Base-by-base conservation (phyloP, 306 rosid species). In the Prosopis cineraria region DNA sequence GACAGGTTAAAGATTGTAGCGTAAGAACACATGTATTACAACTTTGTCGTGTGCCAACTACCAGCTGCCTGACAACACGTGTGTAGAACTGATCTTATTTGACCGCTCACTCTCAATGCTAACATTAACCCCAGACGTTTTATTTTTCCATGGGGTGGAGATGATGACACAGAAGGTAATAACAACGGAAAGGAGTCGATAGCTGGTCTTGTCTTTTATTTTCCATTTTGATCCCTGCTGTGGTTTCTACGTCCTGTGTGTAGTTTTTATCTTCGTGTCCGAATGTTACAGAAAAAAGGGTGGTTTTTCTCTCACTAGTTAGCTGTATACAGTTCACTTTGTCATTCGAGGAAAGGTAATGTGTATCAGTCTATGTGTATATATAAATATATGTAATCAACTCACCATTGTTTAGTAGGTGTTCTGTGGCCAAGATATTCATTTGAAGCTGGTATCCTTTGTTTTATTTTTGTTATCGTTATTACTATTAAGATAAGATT, bases 1-100 rank as follows among this genome's bases (percentile, higher is more conserved):
- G 53, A 64, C 88, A 92, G 97, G 92, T 92, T 68, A 88, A 89
- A 87, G 96, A 92, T 75, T 92, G 96, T 90, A 92, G 97, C 91
- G 76, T 92, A 88, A 83, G 92, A 92, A 89, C 97, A 6, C 97
- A 92, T 82, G 72, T 60, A 82, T 81, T 92, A 84, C 97, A 92
- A 86, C 86, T 88, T 70, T 80, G 84, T 68, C 88, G 88, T 20
- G 88, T 88, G 53, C 90, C 93, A 41, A 84, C 85, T 78, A 75
- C 88, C 70, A 74, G 89, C 88, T 70, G 88, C 91, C 92, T 92
- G 92, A 90, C 96, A 76, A 90, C 92, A 89, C 92, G 71, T 86
- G 95, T 85, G 90, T 91, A 93, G 96, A 89, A 91, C 85, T 91
- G 96, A 91, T 91, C 87, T 82, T 76, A 76, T 84, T 79, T 91